phyloP scores from a whole-genome alignment of 2,329 filamentous ascomycete genomes.

The Diaporthe destruens region DNA sequence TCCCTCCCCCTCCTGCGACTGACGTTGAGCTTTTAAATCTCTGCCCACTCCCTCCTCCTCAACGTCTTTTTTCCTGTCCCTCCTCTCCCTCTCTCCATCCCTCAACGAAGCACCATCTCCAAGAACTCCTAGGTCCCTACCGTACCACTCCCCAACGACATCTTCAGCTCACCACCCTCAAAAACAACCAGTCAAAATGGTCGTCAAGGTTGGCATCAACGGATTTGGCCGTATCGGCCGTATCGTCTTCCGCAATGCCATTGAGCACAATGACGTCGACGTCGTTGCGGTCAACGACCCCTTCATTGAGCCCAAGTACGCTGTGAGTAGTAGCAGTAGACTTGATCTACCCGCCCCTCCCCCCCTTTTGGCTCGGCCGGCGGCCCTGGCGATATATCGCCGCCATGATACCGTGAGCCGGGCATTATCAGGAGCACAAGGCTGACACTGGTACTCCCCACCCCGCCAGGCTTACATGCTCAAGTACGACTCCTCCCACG shows the following conservation, averaged over 20 bases:
- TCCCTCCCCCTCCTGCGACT: conserved; percentile 32
- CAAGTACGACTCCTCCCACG: conserved; percentile 99
- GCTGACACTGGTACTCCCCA: conserved; percentile 48
- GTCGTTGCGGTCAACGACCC: conserved; percentile 99
- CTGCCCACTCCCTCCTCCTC: conserved; percentile 39
- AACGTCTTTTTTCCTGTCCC: conserved; percentile 18
- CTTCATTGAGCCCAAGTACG: conserved; percentile 98
- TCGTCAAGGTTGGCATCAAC: conserved; percentile 94
- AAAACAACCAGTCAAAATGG: conserved; percentile 57
- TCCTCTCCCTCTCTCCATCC: conserved; percentile 30
- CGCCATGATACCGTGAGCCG: neutral
- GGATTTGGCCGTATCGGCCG: conserved; percentile 99
- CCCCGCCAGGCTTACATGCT: conserved; percentile 91
- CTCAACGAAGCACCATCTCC: conserved; percentile 28
- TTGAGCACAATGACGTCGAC: conserved; percentile 90
- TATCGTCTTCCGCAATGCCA: conserved; percentile 98
- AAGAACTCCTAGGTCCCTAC: conserved; percentile 5
- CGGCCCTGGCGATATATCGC: too few relatives aligned
- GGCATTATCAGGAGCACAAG: conserved; percentile 34
- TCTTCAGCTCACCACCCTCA: conserved; percentile 8
- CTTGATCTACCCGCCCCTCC: neutral
- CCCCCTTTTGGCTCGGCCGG: neutral
- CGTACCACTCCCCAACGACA: conserved; percentile 22
- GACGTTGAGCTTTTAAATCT: conserved; percentile 43
- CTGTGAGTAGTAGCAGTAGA: conserved; percentile 82